phyloP scores from a whole-genome alignment of 164 flowering plant species.

The Vitis rupestris region DNA sequence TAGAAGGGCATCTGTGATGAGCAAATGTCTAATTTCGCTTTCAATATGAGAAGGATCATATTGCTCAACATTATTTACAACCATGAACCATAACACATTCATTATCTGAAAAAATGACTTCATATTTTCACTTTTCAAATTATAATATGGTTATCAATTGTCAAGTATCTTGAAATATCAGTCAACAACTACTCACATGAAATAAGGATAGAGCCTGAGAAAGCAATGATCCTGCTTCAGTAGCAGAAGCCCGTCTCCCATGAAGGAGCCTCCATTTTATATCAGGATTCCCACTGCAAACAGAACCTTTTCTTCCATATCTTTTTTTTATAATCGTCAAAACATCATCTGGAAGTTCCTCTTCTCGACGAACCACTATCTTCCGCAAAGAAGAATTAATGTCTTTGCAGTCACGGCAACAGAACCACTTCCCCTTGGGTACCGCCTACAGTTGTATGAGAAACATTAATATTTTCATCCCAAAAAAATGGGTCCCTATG shows the following conservation, averaged over 20 bases:
- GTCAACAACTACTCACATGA: slow-evolving; percentile 50
- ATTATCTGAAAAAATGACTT: no score
- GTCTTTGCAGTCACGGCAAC: slow-evolving; percentile 52
- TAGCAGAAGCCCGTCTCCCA: slow-evolving; percentile 45
- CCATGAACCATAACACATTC: no score
- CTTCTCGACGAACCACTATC: slow-evolving; percentile 41
- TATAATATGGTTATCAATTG: neutral
- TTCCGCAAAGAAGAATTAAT: slow-evolving; percentile 55
- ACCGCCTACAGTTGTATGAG: slow-evolving; percentile 52
- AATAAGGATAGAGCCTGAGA: slow-evolving; percentile 67
- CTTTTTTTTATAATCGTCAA: slow-evolving; percentile 45
- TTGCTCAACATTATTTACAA: no score
- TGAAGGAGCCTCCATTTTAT: slow-evolving; percentile 79
- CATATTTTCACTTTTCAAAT: no score
- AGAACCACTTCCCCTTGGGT: slow-evolving; percentile 91
- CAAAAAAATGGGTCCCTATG: no score
- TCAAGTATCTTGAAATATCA: neutral
- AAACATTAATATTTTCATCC: neutral
- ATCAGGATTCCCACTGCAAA: slow-evolving; percentile 29
- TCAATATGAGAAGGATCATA: neutral
- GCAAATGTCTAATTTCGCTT: neutral
- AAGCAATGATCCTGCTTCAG: slow-evolving; percentile 48
- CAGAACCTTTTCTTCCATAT: slow-evolving; percentile 22
- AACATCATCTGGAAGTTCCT: slow-evolving; percentile 53
- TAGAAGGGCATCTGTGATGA: neutral